A percentile compares a stretch with the other conserved stretches of the same genome.
These are phyloP conservation scores for Theileria luwenshuni DNA, from an alignment of 169 alveolate genomes.

Conservation along the genomic window DNA sequence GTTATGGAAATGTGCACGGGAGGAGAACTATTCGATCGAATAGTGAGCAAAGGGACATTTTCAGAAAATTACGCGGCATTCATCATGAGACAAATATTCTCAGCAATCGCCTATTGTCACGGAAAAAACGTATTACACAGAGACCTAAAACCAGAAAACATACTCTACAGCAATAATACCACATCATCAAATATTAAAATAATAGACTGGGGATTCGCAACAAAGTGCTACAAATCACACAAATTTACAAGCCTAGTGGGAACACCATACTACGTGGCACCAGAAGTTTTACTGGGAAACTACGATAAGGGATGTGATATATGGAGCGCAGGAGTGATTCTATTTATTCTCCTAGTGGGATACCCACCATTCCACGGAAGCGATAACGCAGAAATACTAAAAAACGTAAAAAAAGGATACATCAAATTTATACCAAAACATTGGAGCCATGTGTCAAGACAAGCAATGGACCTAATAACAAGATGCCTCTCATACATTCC, in stretches of 20 bases:
- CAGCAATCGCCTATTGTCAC: slow-evolving; percentile 93
- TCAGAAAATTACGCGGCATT: slow-evolving; percentile 89
- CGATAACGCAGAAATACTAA: slow-evolving; percentile 84
- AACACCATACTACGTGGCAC: slow-evolving; percentile 95
- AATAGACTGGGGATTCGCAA: slow-evolving; percentile 92
- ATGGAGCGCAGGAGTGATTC: slow-evolving; percentile 92
- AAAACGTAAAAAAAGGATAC: slow-evolving; percentile 83
- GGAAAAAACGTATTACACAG: slow-evolving; percentile 90
- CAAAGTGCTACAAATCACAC: slow-evolving; percentile 85
- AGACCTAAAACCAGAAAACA: slow-evolving; percentile 97
- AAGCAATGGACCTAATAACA: slow-evolving; percentile 87
- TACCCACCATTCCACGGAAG: slow-evolving; percentile 86
- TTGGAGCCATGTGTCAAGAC: slow-evolving; percentile 86
- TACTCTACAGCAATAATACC: slow-evolving; percentile 84
- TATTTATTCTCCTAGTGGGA: slow-evolving; percentile 79
- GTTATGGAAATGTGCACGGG: slow-evolving; percentile 92
- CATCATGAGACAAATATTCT: slow-evolving; percentile 89
- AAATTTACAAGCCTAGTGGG: slow-evolving; percentile 87
- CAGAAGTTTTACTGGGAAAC: slow-evolving; percentile 91
- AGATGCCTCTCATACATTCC: slow-evolving; percentile 84
- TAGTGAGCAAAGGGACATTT: slow-evolving; percentile 85
- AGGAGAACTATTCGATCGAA: slow-evolving; percentile 96
- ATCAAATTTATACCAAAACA: slow-evolving; percentile 85
- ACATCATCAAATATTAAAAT: slow-evolving; percentile 88
- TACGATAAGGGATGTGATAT: slow-evolving; percentile 93